Conservation (phyloP, 2,329 filamentous ascomycete species). For the Bipolaris oryzae region DNA sequence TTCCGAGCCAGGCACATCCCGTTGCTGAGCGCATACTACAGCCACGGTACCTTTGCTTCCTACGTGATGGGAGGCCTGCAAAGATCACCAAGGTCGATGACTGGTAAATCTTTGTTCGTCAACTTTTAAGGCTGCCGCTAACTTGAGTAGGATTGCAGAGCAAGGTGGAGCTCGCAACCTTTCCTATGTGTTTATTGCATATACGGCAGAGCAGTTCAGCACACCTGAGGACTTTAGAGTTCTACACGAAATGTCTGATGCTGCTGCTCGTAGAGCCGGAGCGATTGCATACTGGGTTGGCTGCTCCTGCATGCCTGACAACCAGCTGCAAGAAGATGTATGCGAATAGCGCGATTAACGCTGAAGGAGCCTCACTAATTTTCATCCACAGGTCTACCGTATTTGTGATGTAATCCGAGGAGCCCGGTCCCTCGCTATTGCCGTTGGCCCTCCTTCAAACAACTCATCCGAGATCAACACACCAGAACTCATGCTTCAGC, state of each 20-base stretch:
- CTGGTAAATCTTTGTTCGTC: constrained; percentile 14
- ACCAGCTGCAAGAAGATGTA: constrained; percentile 41
- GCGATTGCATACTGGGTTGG: constrained; percentile 54
- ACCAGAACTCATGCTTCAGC: constrained; percentile 42
- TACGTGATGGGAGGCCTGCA: constrained; percentile 26
- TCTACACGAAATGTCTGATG: constrained; percentile 48
- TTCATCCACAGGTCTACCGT: constrained; percentile 44
- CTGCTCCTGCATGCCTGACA: constrained; percentile 52
- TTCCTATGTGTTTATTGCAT: constrained; percentile 51
- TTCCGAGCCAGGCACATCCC: constrained; percentile 26
- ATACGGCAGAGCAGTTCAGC: constrained; percentile 51
- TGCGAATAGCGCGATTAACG: background rate
- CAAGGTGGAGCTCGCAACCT: constrained; percentile 29
- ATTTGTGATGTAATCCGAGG: constrained; percentile 56
- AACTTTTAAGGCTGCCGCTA: background rate
- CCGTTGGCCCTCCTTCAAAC: constrained; percentile 43
- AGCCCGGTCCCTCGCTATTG: constrained; percentile 52
- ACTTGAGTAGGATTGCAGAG: constrained; percentile 22
- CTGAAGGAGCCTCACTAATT: background rate
- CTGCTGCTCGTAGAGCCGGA: constrained; percentile 47
- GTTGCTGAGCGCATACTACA: constrained; percentile 34
- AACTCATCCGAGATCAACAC: constrained; percentile 28
- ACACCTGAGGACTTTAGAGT: constrained; percentile 33
- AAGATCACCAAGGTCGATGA: constrained; percentile 36
- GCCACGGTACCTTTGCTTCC: constrained; percentile 40